phyloP scores from a whole-genome alignment of 208 protist species.

The Leishmania guyanensis region DNA sequence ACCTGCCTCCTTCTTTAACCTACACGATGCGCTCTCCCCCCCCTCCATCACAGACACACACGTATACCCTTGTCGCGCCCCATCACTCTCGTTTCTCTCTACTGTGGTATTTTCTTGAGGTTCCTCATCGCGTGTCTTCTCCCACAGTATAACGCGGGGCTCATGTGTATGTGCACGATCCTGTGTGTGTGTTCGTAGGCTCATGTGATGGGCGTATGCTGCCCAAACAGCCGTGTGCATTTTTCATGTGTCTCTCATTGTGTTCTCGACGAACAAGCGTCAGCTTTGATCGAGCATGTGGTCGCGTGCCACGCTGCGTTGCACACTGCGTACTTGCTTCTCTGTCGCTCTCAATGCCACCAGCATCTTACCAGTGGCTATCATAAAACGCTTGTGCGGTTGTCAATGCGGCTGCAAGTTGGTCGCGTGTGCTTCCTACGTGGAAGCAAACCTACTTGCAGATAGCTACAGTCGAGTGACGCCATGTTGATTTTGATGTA shows the following conservation, averaged over 20 bases:
- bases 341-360: not conserved
- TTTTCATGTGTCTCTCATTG: not conserved
- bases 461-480: not conserved
- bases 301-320: not conserved
- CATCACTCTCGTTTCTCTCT: constrained; percentile 16
- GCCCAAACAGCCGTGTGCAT: too few relatives aligned
- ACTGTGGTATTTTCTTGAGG: not conserved
- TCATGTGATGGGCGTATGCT: not conserved
- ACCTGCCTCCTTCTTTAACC: constrained; percentile 13
- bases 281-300: not conserved
- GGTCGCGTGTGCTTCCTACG: not conserved
- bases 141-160: not conserved
- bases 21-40: not conserved
- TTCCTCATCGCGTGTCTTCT: not conserved
- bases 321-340: not conserved
- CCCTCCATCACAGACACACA: not conserved
- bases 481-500: not conserved
- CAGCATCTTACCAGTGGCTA: not conserved
- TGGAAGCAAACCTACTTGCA: not conserved
- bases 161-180: not conserved
- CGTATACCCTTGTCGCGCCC: not conserved
- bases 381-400: not conserved
- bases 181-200: not conserved
- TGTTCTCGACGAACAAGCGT: not conserved
- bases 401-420: not conserved